phyloP scores from a whole-genome alignment of 1,139 yeast genomes.

The Meyerozyma carpophila region DNA sequence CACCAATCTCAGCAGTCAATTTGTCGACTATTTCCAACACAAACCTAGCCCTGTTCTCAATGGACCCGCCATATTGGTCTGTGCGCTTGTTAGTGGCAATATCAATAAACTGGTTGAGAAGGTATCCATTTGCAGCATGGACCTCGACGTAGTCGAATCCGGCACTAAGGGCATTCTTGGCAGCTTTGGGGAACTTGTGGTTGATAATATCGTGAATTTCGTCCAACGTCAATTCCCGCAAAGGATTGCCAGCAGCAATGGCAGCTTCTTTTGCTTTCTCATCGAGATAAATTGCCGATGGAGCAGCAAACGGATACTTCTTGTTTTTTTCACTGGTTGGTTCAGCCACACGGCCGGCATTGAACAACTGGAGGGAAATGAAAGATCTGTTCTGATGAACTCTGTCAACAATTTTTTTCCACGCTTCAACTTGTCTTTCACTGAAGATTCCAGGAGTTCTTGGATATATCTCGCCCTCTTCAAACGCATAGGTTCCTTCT shows the following conservation, averaged over 20 bases:
- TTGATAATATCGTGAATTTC: slow-evolving; percentile 10
- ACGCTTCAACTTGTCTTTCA: slow-evolving; percentile 7
- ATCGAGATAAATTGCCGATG: slow-evolving; percentile 6
- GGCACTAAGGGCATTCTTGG: slow-evolving; percentile 12
- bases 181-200: slow-evolving; percentile 10
- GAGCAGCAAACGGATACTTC: slow-evolving; percentile 25
- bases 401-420: slow-evolving; percentile 10
- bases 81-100: slow-evolving; percentile 11
- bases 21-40: slow-evolving; percentile 16
- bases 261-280: slow-evolving; percentile 6
- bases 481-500: slow-evolving; percentile 9
- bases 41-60: slow-evolving; percentile 12
- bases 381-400: slow-evolving; percentile 9
- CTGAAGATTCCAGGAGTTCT: slow-evolving; percentile 9
- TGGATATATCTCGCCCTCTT: slow-evolving; percentile 1
- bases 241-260: slow-evolving; percentile 7
- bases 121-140: slow-evolving; percentile 15
- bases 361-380: slow-evolving; percentile 10
- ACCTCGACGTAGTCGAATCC: slow-evolving; percentile 14
- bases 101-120: slow-evolving; percentile 11
- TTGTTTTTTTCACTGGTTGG: slow-evolving; percentile 13
- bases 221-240: slow-evolving; percentile 8
- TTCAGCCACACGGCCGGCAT: slow-evolving; percentile 19
- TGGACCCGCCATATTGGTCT: slow-evolving; percentile 14
- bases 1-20: slow-evolving; percentile 6